Evolutionary conservation across 2,329 filamentous ascomycete species (phyloP).

Genomic region (Blastomyces gilchristii): DNA sequence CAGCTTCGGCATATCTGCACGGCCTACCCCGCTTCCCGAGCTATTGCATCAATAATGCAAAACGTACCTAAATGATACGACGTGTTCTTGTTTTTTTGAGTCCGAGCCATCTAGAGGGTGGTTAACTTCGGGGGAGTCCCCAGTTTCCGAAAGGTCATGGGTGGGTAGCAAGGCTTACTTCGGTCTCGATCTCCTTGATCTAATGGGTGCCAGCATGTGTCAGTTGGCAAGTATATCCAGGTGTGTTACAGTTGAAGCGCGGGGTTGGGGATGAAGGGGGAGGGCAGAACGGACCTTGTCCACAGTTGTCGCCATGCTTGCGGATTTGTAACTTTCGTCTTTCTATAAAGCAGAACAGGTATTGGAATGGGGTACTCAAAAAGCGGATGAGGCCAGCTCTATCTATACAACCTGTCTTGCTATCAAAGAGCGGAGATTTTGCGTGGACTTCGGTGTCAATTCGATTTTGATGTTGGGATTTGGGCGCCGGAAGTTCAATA

Average conservation of each 20-base stretch:
- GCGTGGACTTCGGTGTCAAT: background rate
- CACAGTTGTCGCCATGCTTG: slow-evolving; percentile 81
- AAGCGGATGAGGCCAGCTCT: slow-evolving; percentile 1
- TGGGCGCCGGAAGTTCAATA: background rate
- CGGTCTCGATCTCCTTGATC: slow-evolving; percentile 95
- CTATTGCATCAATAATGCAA: background rate
- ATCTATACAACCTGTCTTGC: background rate
- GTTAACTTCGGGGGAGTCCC: slow-evolving; percentile 14
- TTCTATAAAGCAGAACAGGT: background rate
- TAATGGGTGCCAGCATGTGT: slow-evolving; percentile 31
- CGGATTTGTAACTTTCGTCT: background rate
- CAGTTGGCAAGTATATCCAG: slow-evolving; percentile 22
- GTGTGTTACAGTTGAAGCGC: background rate
- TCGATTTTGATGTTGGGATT: background rate
- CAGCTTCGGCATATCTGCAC: background rate
- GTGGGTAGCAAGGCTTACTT: slow-evolving; percentile 51
- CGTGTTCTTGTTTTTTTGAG: slow-evolving; percentile 95
- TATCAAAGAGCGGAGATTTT: background rate
- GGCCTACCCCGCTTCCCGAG: background rate
- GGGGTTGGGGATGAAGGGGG: background rate
- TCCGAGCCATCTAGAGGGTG: slow-evolving; percentile 68
- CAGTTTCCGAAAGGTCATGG: slow-evolving; percentile 7
- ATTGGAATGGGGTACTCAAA: background rate
- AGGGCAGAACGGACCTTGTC: slow-evolving; percentile 60
- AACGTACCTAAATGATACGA: slow-evolving; percentile 70